Evolutionary conservation across 495 filamentous ascomycete species (phyloP).

Genomic region (Parathielavia appendiculata): DNA sequence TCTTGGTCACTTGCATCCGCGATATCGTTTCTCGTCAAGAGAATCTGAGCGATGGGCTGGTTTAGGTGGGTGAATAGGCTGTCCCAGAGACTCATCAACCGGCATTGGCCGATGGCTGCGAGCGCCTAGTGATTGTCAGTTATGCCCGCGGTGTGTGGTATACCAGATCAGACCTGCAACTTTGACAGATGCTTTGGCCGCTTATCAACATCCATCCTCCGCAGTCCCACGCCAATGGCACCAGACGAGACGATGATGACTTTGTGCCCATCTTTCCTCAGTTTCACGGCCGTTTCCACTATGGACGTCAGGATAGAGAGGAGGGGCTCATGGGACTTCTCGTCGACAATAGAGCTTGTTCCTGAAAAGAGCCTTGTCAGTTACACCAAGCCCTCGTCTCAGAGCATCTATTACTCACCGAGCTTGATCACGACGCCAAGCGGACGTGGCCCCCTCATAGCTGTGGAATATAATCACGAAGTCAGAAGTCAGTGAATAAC

Average conservation of each 20-base stretch:
- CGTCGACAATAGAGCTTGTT: constrained; percentile 95
- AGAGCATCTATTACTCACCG: constrained; percentile 51
- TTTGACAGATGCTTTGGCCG: constrained; percentile 82
- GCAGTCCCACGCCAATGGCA: constrained; percentile 87
- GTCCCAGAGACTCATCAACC: constrained; percentile 94
- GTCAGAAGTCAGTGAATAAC: constrained; percentile 4
- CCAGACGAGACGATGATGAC: constrained; percentile 96
- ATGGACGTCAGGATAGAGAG: constrained; percentile 84
- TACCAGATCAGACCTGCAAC: constrained; percentile 55
- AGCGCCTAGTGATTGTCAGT: constrained; percentile 56
- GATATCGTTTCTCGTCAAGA: constrained; percentile 95
- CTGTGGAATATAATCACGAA: constrained; percentile 21
- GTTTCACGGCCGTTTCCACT: constrained; percentile 81
- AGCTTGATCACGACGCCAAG: constrained; percentile 89
- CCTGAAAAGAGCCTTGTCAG: constrained; percentile 47
- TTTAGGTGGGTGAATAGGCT: constrained; percentile 78
- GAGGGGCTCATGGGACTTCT: constrained; percentile 94
- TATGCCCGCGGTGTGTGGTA: not conserved
- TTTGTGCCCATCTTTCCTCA: constrained; percentile 85
- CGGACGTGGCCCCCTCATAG: constrained; percentile 49
- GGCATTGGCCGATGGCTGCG: constrained; percentile 92
- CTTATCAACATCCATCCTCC: constrained; percentile 83
- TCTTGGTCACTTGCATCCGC: constrained; percentile 63
- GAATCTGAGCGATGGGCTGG: constrained; percentile 88
- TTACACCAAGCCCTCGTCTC: not conserved